Evolutionary conservation across 2,329 filamentous ascomycete species (phyloP).

Genomic region (Chrysoporthe deuterocubensis): DNA sequence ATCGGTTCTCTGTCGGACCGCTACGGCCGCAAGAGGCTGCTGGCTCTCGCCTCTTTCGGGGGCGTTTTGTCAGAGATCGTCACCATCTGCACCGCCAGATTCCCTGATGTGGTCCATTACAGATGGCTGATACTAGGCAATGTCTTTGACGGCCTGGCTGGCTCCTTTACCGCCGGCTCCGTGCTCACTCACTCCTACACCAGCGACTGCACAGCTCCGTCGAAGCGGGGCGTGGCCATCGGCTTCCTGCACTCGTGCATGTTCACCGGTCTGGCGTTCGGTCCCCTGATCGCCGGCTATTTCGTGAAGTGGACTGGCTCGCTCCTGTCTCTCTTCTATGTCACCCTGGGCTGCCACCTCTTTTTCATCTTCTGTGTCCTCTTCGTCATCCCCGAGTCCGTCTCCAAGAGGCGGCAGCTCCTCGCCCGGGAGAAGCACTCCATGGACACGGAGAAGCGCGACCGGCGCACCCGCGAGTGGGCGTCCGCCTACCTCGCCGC

Average conservation of each 20-base stretch:
- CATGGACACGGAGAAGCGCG: conserved; percentile 47
- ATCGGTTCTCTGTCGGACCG: conserved; percentile 86
- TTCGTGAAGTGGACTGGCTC: conserved; percentile 77
- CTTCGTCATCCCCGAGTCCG: conserved; percentile 80
- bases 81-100: conserved; percentile 77
- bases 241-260: conserved; percentile 89
- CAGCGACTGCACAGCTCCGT: conserved; percentile 83
- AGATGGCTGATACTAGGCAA: conserved; percentile 79
- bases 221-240: conserved; percentile 79
- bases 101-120: conserved; percentile 73
- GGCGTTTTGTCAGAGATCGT: conserved; percentile 75
- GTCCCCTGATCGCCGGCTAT: conserved; percentile 80
- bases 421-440: conserved; percentile 71
- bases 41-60: conserved; percentile 76
- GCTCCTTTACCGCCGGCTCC: conserved; percentile 85
- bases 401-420: conserved; percentile 73
- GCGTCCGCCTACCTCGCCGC: conserved; percentile 27
- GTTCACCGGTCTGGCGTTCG: conserved; percentile 86
- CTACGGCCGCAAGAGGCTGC: conserved; percentile 76
- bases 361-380: conserved; percentile 74
- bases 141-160: conserved; percentile 79
- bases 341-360: conserved; percentile 72
- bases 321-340: conserved; percentile 82
- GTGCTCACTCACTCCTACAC: conserved; percentile 83
- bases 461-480: conserved; percentile 33